These are phyloP conservation scores for Lasiosphaeria ovina DNA, from an alignment of 495 filamentous ascomycete species.

Conservation along the genomic window DNA sequence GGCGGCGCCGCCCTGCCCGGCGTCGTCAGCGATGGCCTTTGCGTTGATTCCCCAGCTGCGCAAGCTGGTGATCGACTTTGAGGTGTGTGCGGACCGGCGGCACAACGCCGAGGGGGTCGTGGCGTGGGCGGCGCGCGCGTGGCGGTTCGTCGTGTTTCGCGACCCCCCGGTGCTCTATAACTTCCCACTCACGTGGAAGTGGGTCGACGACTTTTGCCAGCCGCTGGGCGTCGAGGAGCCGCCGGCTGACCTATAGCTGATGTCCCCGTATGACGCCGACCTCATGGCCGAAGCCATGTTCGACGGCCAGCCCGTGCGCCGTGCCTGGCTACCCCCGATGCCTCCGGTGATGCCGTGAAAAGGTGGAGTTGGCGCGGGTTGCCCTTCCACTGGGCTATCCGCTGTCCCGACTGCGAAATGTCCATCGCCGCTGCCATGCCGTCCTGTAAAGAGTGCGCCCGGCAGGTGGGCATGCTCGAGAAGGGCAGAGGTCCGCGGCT, in stretches of 20 bases:
- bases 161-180: too few relatives aligned
- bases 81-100: neutral
- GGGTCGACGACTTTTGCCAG: too few relatives aligned
- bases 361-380: neutral
- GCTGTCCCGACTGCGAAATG: neutral
- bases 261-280: too few relatives aligned
- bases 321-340: neutral
- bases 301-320: neutral
- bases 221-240: too few relatives aligned
- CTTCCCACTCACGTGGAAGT: too few relatives aligned
- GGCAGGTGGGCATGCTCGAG: neutral
- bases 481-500: neutral
- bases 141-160: neutral
- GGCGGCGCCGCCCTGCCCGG: neutral
- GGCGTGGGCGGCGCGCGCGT: neutral
- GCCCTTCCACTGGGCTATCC: neutral
- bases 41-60: constrained; percentile 1
- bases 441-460: neutral
- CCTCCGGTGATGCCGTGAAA: neutral
- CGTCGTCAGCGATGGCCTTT: neutral
- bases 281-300: neutral
- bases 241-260: too few relatives aligned
- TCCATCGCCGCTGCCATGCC: neutral
- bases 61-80: constrained; percentile 8
- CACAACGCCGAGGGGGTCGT: neutral